phyloP scores from a whole-genome alignment of 805 yeast genomes.

The Pichia cephalocereana region DNA sequence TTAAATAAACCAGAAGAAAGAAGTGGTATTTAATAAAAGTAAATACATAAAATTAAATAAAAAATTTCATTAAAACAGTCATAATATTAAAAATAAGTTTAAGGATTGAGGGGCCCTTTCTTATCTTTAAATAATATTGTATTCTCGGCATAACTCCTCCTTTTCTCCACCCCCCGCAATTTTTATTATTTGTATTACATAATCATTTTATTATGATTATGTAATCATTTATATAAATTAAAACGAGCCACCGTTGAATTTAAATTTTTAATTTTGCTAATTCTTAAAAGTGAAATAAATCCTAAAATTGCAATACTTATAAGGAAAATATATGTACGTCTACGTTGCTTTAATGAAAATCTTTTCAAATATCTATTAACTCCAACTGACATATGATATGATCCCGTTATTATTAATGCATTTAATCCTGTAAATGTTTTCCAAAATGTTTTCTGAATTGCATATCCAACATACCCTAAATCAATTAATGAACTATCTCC shows the following conservation, averaged over 20 bases:
- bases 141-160: no score
- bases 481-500: constrained; percentile 56
- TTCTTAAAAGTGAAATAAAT: not conserved
- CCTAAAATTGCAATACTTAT: constrained; percentile 9
- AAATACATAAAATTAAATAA: no score
- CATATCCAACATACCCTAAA: constrained; percentile 41
- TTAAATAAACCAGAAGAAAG: no score
- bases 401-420: constrained; percentile 28
- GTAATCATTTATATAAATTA: not conserved
- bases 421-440: constrained; percentile 21
- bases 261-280: not conserved
- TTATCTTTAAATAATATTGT: no score
- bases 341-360: constrained; percentile 32
- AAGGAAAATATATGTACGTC: constrained; percentile 35
- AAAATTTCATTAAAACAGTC: no score
- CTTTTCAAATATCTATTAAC: constrained; percentile 36
- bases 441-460: constrained; percentile 13
- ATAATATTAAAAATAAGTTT: no score
- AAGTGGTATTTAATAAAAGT: no score
- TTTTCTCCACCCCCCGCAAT: no score
- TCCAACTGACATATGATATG: constrained; percentile 52
- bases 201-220: no score
- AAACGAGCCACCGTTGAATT: not conserved
- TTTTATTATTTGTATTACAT: no score
- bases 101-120: no score